Evolutionary conservation across 176 grass and related monocot genomes (phyloP), one percentile per base, ranked within the genome.

Genomic region (Cenchrus americanus): DNA sequence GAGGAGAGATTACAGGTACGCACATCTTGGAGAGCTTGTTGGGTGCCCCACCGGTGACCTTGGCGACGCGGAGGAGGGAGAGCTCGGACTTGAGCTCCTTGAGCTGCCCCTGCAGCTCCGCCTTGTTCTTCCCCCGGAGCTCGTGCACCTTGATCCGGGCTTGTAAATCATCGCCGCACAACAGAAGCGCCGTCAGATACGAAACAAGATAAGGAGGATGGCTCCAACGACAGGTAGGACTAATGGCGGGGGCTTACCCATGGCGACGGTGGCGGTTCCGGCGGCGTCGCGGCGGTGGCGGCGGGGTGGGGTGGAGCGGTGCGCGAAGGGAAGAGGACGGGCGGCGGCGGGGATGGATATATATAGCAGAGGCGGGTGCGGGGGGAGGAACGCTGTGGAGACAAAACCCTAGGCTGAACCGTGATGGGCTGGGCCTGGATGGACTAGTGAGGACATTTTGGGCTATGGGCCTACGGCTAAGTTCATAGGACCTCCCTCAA

Each of bases 11-110:
- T 63, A 1, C 17, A 44, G 67, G 6, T 30, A 48, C 24, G n/a
- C 60, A 93, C 93, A 97, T 97, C 91, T 97, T 97, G 47, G 94
- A 97, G 40, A 97, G 94, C 91, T 97, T 97, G 87, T 97, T 97
- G 67, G 94, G 94, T 5, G 94, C 94, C 3, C 94, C 94, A 19
- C 94, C 94, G 82, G 94, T 82, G 54, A 85, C 83, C 71, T 85
- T 76, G 22, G 82, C 77, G 12, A 76, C 70, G 70, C 77, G 77
- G 77, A 85, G 70, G 53, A 85, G 77, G 62, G 87, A 63, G 21
- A 89, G 75, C 86, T 79, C 77, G 12, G 89, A 76, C 89, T 97
- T 97, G 69, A 97, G 87, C 18, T 97, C 89, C 84, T 94, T 97
- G 27, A 97, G 91, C 84, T 91, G 85, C 6, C 55, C 67, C 67